Evolutionary conservation across 495 filamentous ascomycete species (phyloP).

Genomic region (Daldinia concentrica): DNA sequence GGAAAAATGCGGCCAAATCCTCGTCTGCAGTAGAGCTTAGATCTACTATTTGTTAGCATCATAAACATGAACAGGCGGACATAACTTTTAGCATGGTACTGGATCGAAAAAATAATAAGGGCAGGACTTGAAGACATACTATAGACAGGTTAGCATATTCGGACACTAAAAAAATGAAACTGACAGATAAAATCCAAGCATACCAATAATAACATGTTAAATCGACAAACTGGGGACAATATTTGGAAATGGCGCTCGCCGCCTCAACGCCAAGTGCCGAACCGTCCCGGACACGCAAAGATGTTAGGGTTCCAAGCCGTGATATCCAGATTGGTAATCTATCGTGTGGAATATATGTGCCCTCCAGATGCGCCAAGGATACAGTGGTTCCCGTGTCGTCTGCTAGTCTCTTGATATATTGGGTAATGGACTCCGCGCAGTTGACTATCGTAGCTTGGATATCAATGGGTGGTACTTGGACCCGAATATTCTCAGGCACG

Average conservation of each 20-base stretch:
- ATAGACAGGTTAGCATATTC: constrained; percentile 7
- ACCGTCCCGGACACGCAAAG: constrained; percentile 66
- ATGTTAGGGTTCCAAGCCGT: constrained; percentile 49
- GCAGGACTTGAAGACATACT: constrained; percentile 13
- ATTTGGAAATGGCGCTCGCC: constrained; percentile 60
- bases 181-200: neutral
- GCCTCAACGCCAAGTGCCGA: constrained; percentile 62
- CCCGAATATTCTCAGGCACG: neutral
- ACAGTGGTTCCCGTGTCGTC: constrained; percentile 41
- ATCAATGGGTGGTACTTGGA: constrained; percentile 16
- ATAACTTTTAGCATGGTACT: neutral
- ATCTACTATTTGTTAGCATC: constrained; percentile 21
- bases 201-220: constrained; percentile 63
- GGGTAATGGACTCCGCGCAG: constrained; percentile 47
- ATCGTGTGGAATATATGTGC: constrained; percentile 39
- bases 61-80: neutral
- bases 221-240: constrained; percentile 69
- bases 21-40: constrained; percentile 57
- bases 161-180: neutral
- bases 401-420: constrained; percentile 49
- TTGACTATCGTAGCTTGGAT: constrained; percentile 34
- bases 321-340: constrained; percentile 50
- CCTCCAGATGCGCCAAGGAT: constrained; percentile 61
- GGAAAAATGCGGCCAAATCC: constrained; percentile 67
- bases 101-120: neutral